A percentile compares a stretch with the other conserved stretches of the same genome.
Conservation (phyloP, 2,329 filamentous ascomycete species). For the Ceratocystis ficicola region DNA sequence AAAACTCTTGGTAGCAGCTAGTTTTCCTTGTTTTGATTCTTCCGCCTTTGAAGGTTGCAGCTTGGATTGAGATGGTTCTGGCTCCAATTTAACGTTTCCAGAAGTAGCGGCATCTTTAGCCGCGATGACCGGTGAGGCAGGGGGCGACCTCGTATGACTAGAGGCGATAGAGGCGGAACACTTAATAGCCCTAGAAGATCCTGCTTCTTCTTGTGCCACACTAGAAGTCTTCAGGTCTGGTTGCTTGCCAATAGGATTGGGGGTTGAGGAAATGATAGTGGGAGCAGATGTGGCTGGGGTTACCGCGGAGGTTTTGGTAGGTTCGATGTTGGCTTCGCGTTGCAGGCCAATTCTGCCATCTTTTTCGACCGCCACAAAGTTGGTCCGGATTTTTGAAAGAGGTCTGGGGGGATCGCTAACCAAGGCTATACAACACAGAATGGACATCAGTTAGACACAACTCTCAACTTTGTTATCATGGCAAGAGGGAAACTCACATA, state of each 20-base stretch:
- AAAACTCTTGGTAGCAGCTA: not conserved
- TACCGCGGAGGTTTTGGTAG: conserved; percentile 24
- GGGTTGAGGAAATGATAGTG: not conserved
- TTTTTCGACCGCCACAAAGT: conserved; percentile 61
- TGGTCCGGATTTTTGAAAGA: conserved; percentile 63
- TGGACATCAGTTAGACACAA: conserved; percentile 20
- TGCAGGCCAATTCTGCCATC: conserved; percentile 45
- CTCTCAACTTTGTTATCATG: conserved; percentile 24
- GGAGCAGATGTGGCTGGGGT: conserved; percentile 22
- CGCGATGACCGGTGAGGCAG: not conserved
- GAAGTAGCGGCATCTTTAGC: not conserved
- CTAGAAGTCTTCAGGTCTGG: not conserved
- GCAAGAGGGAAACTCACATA: conserved; percentile 29
- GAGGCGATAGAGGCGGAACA: not conserved
- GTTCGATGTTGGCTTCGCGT: conserved; percentile 36
- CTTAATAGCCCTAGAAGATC: not conserved
- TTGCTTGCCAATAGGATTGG: not conserved
- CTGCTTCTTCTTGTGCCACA: not conserved
- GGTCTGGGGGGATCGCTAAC: conserved; percentile 44
- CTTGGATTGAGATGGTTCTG: not conserved
- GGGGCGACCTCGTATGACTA: too few relatives aligned
- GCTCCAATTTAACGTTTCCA: not conserved
- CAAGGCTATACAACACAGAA: not conserved
- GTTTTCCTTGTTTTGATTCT: not conserved
- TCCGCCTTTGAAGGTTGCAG: not conserved